Evolutionary conservation across 1,284 basidiomycete genomes (phyloP).

Genomic region (Microbotryomycetes sp.): DNA sequence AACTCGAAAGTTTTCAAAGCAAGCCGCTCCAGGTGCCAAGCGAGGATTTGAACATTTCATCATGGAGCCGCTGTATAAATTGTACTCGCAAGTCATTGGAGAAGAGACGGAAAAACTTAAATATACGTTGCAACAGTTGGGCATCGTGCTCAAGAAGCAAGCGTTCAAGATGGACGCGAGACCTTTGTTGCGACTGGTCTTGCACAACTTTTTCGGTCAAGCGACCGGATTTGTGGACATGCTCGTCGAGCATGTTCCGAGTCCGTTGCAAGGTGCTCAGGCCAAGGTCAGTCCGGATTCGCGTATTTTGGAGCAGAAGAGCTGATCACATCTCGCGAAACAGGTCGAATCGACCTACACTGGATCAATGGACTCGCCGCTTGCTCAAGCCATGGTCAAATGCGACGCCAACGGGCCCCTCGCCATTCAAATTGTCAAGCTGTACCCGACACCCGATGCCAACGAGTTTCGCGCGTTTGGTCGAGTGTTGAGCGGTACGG

Average conservation of each 20-base stretch:
- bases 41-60: conserved; percentile 95
- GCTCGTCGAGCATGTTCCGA: conserved; percentile 81
- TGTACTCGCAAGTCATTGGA: conserved; percentile 87
- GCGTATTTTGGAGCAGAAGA: too few relatives aligned
- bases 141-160: conserved; percentile 81
- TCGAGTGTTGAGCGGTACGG: conserved; percentile 84
- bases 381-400: conserved; percentile 68
- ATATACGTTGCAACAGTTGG: conserved; percentile 67
- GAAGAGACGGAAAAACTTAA: conserved; percentile 79
- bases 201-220: conserved; percentile 93
- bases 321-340: background rate
- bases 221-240: conserved; percentile 84
- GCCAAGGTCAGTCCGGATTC: conserved; percentile 53
- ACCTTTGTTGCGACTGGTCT: conserved; percentile 83
- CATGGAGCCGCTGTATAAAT: conserved; percentile 92
- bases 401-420: conserved; percentile 80
- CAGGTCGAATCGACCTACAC: conserved; percentile 75
- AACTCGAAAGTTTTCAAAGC: conserved; percentile 78
- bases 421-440: conserved; percentile 86
- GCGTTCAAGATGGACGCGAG: conserved; percentile 98
- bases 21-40: conserved; percentile 65
- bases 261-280: conserved; percentile 61
- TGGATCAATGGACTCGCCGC: conserved; percentile 70
- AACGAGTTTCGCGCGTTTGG: conserved; percentile 94
- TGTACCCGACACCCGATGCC: conserved; percentile 93